Evolutionary conservation across 148 eudicot species (phyloP).

Genomic region (Vaccinium vitisidaea): DNA sequence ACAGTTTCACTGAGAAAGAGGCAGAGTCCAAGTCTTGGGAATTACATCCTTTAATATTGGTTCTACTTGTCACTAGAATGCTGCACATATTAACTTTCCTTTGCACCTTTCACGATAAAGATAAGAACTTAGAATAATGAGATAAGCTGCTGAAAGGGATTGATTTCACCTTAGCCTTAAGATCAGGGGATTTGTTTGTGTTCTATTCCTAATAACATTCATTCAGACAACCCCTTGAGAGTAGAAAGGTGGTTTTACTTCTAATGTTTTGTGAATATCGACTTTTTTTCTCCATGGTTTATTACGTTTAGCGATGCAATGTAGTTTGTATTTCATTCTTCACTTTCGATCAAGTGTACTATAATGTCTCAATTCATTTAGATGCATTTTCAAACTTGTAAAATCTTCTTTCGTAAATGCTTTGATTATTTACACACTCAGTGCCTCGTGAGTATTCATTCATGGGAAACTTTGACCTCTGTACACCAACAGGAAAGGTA

Average conservation of each 20-base stretch:
- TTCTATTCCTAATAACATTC: neutral
- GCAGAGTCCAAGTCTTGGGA: slow-evolving; percentile 3
- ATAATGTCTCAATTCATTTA: neutral
- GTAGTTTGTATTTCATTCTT: neutral
- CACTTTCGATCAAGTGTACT: neutral
- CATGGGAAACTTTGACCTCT: neutral
- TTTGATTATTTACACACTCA: neutral
- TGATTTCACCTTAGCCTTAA: neutral
- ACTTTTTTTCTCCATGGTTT: neutral
- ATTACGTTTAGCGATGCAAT: neutral
- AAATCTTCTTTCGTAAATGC: neutral
- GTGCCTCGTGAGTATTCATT: neutral
- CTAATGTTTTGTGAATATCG: neutral
- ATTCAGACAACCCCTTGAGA: neutral
- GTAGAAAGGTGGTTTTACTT: neutral
- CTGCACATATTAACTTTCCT: neutral
- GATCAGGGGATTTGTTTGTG: neutral
- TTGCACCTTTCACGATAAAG: neutral
- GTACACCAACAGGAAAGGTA: neutral
- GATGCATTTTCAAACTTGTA: neutral
- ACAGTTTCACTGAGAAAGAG: neutral
- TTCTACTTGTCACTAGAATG: neutral
- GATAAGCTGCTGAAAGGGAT: neutral
- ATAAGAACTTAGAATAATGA: neutral
- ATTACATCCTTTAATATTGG: neutral